Conservation (phyloP, 768 basidiomycete species). For the Tricholoma bakamatsutake region DNA sequence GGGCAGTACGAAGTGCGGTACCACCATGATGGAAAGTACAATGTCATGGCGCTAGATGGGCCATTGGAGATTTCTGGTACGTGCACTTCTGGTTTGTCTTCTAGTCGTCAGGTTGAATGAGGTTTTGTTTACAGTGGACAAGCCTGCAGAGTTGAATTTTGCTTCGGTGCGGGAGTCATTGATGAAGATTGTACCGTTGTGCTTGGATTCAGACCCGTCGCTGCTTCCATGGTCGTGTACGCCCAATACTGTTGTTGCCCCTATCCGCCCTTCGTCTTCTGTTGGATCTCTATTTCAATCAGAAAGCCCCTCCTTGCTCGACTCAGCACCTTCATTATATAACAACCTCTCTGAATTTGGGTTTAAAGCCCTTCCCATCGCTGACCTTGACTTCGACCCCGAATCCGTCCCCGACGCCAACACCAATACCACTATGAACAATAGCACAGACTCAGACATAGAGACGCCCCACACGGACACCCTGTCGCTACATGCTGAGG, state of each 20-base stretch:
- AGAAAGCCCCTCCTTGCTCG: neutral
- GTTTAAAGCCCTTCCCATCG: too few species aligned
- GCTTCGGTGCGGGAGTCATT: constrained; percentile 59
- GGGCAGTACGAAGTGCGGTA: constrained; percentile 91
- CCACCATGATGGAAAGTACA: constrained; percentile 97
- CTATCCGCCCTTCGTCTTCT: neutral
- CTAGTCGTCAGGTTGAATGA: constrained; percentile 6
- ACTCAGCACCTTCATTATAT: neutral
- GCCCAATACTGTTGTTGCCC: neutral
- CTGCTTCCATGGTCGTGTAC: constrained; percentile 72
- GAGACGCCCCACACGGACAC: neutral
- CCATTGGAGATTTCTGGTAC: constrained; percentile 87
- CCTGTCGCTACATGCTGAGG: constrained; percentile 23
- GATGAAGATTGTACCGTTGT: constrained; percentile 74
- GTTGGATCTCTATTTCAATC: neutral
- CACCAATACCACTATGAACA: neutral
- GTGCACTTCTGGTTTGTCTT: constrained; percentile 18
- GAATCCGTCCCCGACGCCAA: neutral
- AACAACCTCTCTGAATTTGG: too few species aligned
- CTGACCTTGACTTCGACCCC: neutral
- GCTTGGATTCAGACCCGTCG: constrained; percentile 81
- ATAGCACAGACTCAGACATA: neutral
- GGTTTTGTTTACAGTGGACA: constrained; percentile 48
- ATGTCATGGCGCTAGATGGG: constrained; percentile 82
- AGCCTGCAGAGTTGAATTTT: constrained; percentile 60